Evolutionary conservation across 768 basidiomycete species (phyloP), one percentile per base, ranked within the genome.

Genomic region (Pisolithus tinctorius): DNA sequence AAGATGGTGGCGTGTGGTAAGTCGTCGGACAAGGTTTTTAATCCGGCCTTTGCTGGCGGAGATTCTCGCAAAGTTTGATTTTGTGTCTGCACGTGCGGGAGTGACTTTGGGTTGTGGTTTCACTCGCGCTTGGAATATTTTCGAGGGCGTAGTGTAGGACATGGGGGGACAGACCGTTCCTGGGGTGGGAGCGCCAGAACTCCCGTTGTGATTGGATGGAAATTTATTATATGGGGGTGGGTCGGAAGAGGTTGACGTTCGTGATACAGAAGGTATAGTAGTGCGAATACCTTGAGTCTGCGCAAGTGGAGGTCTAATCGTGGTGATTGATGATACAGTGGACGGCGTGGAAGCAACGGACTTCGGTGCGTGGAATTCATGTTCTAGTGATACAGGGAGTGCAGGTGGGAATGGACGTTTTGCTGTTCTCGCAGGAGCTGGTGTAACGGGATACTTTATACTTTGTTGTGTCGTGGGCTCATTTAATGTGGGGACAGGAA

Each of bases 1-100:
- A 47, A 89, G 73, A 60, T 53, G 54, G 56, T 41, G 63, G 55
- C 45, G 61, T 30, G 41, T 51, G 38, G 65, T 63, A 16, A 69
- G 45, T 7, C 57, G 60, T 31, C 56, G 66, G 29, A 67, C 55
- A 30, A 69, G 37, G 6, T 64, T 56, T 17, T 49, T 69, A 58
- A 69, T 63, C 29, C 36, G 55, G 42, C 40, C 50, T 47, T 49
- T 67, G 42, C 55, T 54, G 17, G 40, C 49, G 3, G 52, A 29
- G 50, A 26, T 48, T 53, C 40, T 48, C 57, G 51, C 23, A 30
- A 47, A 38, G 36, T 39, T 36, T 43, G 55, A 47, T 20, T 25
- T 26, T 4, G 50, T 45, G 10, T 45, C 20, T 29, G 29, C 31
- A 29, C 51, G 49, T n/a, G 11, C 8, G 25, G 49, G 41, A 6